A percentile compares a stretch with the other conserved stretches of the same genome.
Conservation (phyloP, 2,329 filamentous ascomycete genomes). For the Dothistroma septosporum region DNA sequence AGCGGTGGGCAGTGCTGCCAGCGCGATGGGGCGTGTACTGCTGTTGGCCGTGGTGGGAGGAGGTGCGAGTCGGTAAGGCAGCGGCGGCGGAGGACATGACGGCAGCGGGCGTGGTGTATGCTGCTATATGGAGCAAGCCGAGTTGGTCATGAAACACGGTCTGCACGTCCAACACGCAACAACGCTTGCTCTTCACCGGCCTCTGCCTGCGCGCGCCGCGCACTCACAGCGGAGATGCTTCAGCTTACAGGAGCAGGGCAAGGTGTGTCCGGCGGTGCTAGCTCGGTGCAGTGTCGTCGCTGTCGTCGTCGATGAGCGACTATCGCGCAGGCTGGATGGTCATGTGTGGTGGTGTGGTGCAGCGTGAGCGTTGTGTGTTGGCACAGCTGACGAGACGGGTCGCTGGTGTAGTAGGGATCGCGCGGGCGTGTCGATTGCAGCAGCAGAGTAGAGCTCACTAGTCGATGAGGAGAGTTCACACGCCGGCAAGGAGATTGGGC, state of each 20-base stretch:
- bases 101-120: background rate
- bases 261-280: background rate
- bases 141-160: background rate
- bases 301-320: background rate
- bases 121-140: background rate
- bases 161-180: background rate
- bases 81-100: conserved; percentile 44
- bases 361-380: background rate
- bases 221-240: background rate
- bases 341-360: background rate
- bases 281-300: background rate
- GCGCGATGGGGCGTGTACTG: conserved; percentile 44
- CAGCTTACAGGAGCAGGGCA: background rate
- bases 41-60: conserved; percentile 47
- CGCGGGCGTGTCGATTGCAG: background rate
- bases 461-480: background rate
- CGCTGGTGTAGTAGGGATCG: background rate
- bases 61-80: conserved; percentile 45
- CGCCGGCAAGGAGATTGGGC: too few species aligned
- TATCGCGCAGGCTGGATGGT: background rate
- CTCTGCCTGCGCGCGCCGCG: background rate
- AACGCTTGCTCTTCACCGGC: background rate
- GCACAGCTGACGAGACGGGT: too few species aligned
- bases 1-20: conserved; percentile 32
- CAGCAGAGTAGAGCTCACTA: too few species aligned